Percentiles rank a stretch among this genome's conserved stretches.
Conservation (phyloP, 257 asterid species). For the Lithospermum erythrorhizon region DNA sequence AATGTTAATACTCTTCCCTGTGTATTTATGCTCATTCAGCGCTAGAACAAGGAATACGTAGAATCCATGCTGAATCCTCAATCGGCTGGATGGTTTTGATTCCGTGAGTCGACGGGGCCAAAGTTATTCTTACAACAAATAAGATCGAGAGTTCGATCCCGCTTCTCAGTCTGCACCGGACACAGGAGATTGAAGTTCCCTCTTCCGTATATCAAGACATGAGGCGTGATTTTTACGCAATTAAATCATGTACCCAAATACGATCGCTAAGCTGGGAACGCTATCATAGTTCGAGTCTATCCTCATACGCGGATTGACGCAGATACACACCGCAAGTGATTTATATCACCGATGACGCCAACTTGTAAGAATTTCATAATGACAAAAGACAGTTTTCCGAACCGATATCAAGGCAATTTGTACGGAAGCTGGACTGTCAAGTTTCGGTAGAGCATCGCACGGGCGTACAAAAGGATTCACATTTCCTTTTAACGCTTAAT, state of each 20-base stretch:
- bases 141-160: conserved; percentile 87
- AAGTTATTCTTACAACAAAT: conserved; percentile 87
- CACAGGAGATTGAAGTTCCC: conserved; percentile 81
- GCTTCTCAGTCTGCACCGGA: too few species aligned
- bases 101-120: conserved; percentile 92
- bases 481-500: too few species aligned
- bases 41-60: too few species aligned
- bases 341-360: conserved; percentile 77
- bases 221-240: conserved; percentile 65
- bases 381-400: conserved; percentile 84
- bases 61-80: too few species aligned
- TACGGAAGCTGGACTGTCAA: conserved; percentile 87
- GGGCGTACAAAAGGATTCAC: too few species aligned
- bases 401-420: conserved; percentile 95
- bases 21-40: too few species aligned
- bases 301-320: conserved; percentile 11
- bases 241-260: background rate
- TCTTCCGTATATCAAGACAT: conserved; percentile 81
- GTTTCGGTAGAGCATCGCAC: conserved; percentile 81
- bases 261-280: too few species aligned
- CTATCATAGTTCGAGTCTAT: background rate
- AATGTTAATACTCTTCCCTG: too few species aligned
- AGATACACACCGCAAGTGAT: conserved; percentile 94
- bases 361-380: conserved; percentile 85
- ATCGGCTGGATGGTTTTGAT: conserved; percentile 86